Evolutionary conservation across 2,329 filamentous ascomycete species (phyloP).

Genomic region (Trichocomaceae sp.): DNA sequence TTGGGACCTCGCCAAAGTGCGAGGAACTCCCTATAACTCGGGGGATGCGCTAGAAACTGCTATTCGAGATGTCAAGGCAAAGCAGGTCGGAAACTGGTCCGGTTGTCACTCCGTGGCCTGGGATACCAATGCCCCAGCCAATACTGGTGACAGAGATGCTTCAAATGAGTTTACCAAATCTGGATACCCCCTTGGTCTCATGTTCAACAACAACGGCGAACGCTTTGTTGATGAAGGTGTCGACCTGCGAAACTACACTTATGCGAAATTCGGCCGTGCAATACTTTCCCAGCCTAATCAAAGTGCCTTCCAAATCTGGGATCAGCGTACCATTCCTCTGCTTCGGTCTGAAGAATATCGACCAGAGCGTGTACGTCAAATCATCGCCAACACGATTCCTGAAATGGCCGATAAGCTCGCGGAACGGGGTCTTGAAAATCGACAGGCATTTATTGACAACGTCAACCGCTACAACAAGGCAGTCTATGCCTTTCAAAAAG

Average conservation of each 20-base stretch:
- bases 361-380: conserved; percentile 50
- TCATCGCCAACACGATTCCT: conserved; percentile 46
- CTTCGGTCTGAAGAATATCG: conserved; percentile 58
- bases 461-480: conserved; percentile 54
- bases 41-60: conserved; percentile 53
- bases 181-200: conserved; percentile 60
- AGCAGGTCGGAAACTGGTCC: conserved; percentile 53
- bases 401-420: conserved; percentile 50
- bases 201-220: conserved; percentile 53
- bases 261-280: conserved; percentile 58
- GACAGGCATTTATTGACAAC: conserved; percentile 45
- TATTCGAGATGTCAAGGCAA: conserved; percentile 46
- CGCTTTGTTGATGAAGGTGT: conserved; percentile 62
- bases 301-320: conserved; percentile 60
- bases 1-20: conserved; percentile 58
- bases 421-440: conserved; percentile 42
- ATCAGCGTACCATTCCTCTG: conserved; percentile 47
- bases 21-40: conserved; percentile 59
- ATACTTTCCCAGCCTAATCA: conserved; percentile 55
- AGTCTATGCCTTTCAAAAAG: conserved; percentile 41
- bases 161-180: conserved; percentile 65
- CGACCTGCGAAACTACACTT: conserved; percentile 61
- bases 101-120: conserved; percentile 61
- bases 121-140: conserved; percentile 55
- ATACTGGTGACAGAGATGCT: conserved; percentile 51